Evolutionary conservation across 2,329 filamentous ascomycete genomes (phyloP).

Genomic region (Ceratocystis eucalypticola): DNA sequence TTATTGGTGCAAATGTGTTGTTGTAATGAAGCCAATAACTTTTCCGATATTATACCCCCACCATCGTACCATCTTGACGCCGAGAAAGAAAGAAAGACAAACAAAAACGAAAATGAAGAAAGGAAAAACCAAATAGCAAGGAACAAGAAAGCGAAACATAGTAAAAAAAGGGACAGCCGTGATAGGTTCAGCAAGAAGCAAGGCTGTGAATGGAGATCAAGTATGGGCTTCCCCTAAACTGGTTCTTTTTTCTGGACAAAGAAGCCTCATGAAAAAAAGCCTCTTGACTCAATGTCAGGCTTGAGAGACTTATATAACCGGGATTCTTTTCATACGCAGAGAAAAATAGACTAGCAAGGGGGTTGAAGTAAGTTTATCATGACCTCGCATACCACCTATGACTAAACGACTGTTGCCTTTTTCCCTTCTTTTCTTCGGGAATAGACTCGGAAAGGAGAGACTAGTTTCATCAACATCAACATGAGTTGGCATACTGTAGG

Average conservation of each 20-base stretch:
- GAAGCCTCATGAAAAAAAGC: neutral
- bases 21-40: slow-evolving; percentile 9
- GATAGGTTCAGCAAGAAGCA: neutral
- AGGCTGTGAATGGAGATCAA: neutral
- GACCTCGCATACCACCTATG: neutral
- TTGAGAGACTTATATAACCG: neutral
- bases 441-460: neutral
- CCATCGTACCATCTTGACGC: slow-evolving; percentile 6
- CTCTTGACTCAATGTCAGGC: neutral
- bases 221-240: neutral
- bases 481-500: neutral
- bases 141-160: neutral
- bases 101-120: slow-evolving; percentile 5
- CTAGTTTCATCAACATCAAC: neutral
- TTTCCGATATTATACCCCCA: slow-evolving; percentile 7
- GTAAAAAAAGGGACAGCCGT: neutral
- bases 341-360: neutral
- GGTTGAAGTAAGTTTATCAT: neutral
- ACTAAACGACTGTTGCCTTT: neutral
- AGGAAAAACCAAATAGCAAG: slow-evolving; percentile 10
- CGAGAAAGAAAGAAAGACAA: slow-evolving; percentile 2
- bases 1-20: neutral
- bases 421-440: neutral
- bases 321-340: neutral
- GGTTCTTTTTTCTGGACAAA: neutral